Evolutionary conservation across 179 eudicot genomes (phyloP).

Genomic region (Pouteria campechiana): DNA sequence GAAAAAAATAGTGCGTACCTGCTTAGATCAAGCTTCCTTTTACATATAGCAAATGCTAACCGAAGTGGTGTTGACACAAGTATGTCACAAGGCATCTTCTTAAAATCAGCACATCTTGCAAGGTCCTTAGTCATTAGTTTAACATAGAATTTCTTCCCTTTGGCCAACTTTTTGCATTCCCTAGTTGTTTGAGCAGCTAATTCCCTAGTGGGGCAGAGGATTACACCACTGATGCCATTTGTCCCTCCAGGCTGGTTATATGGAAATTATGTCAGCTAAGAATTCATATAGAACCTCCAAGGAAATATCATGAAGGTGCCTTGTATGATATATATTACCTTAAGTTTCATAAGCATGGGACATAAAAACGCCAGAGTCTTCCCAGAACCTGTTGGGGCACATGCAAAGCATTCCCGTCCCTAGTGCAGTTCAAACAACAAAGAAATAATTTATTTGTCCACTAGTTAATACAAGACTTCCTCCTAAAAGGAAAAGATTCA

Average conservation of each 20-base stretch:
- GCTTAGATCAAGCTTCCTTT: constrained; percentile 86
- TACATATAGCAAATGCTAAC: constrained; percentile 49
- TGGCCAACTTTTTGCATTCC: constrained; percentile 83
- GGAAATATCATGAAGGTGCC: neutral
- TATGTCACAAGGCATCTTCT: constrained; percentile 77
- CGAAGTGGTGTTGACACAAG: constrained; percentile 87
- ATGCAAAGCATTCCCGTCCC: constrained; percentile 98
- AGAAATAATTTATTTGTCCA: too few relatives aligned
- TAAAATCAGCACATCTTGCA: constrained; percentile 62
- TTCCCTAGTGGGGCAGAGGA: constrained; percentile 88
- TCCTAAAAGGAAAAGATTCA: too few relatives aligned
- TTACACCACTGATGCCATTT: constrained; percentile 72
- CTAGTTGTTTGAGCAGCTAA: constrained; percentile 91
- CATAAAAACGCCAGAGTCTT: constrained; percentile 91
- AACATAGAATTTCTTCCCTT: constrained; percentile 71
- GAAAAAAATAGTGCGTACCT: constrained; percentile 26
- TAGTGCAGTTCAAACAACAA: constrained; percentile 16
- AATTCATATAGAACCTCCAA: constrained; percentile 1
- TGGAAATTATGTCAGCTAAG: neutral
- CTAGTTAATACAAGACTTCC: too few relatives aligned
- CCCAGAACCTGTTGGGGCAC: constrained; percentile 99
- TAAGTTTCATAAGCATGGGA: constrained; percentile 87
- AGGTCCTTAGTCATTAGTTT: constrained; percentile 84
- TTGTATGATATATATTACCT: constrained; percentile 30
- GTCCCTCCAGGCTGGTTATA: constrained; percentile 51